Evolutionary conservation across 1,284 basidiomycete genomes (phyloP).

Genomic region (Ustilago bromivora): DNA sequence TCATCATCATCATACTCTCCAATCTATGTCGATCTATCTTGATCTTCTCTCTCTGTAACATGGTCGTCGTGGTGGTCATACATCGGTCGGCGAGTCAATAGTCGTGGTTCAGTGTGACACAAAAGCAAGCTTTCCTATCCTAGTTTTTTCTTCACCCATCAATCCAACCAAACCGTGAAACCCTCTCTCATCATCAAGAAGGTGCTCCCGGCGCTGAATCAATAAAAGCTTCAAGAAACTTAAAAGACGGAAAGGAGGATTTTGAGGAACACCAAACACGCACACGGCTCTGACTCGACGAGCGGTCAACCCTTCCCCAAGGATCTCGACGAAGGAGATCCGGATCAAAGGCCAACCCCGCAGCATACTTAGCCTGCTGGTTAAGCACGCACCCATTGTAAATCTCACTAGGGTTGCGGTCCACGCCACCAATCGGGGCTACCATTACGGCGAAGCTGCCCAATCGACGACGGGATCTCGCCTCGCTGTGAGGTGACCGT

Average conservation of each 20-base stretch:
- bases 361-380: conserved; percentile 6
- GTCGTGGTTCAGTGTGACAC: conserved; percentile 42
- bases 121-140: conserved; percentile 36
- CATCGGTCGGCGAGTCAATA: conserved; percentile 9
- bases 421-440: conserved; percentile 46
- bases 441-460: conserved; percentile 36
- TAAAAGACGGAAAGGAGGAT: conserved; percentile 29
- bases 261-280: conserved; percentile 39
- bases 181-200: not conserved
- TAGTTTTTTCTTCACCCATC: conserved; percentile 40
- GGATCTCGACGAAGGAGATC: conserved; percentile 53
- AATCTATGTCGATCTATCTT: conserved; percentile 4
- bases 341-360: conserved; percentile 55
- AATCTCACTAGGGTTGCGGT: conserved; percentile 49
- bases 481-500: conserved; percentile 47
- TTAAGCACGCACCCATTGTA: conserved; percentile 17
- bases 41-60: conserved; percentile 15
- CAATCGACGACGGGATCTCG: conserved; percentile 52
- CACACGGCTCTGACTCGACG: conserved; percentile 58
- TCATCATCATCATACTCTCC: not conserved
- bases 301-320: conserved; percentile 51
- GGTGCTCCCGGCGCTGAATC: conserved; percentile 22
- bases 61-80: conserved; percentile 22
- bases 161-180: conserved; percentile 15
- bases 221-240: conserved; percentile 36